A percentile compares a stretch with the other conserved stretches of the same genome.
Conservation (phyloP, 1,284 basidiomycete species). For the Puccinia novopanici region DNA sequence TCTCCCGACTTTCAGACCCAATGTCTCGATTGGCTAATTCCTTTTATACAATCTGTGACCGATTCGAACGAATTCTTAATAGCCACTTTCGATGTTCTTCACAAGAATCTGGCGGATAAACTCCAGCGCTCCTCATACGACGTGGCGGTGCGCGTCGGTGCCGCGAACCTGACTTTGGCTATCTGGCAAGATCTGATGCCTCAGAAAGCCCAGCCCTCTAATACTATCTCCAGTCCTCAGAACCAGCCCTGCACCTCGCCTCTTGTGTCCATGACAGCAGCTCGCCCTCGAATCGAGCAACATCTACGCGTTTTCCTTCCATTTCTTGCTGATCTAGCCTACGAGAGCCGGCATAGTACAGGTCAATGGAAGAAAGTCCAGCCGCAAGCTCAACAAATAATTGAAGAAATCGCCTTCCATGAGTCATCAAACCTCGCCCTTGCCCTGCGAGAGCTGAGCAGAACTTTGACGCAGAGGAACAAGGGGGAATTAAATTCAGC, state of each 20-base stretch:
- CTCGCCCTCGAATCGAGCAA: slow-evolving; percentile 25
- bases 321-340: slow-evolving; percentile 34
- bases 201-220: not conserved
- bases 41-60: slow-evolving; percentile 39
- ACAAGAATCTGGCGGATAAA: slow-evolving; percentile 21
- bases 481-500: not conserved
- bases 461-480: not conserved
- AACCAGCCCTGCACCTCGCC: not conserved
- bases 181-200: slow-evolving; percentile 8
- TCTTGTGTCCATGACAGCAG: not conserved
- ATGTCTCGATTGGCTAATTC: slow-evolving; percentile 38
- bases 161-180: slow-evolving; percentile 13
- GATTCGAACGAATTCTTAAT: slow-evolving; percentile 25
- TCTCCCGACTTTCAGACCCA: slow-evolving; percentile 1
- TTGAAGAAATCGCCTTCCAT: slow-evolving; percentile 25
- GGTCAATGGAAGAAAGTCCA: slow-evolving; percentile 17
- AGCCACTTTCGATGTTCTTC: slow-evolving; percentile 20
- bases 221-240: not conserved
- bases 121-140: slow-evolving; percentile 16
- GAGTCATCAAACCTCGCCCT: slow-evolving; percentile 13
- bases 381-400: slow-evolving; percentile 5
- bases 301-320: slow-evolving; percentile 35
- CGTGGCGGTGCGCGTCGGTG: slow-evolving; percentile 12
- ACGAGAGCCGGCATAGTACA: not conserved
- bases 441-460: slow-evolving; percentile 27